These are phyloP conservation scores for Porphyra umbilicalis DNA, from an alignment of 31 red algal species.

Conservation along the genomic window DNA sequence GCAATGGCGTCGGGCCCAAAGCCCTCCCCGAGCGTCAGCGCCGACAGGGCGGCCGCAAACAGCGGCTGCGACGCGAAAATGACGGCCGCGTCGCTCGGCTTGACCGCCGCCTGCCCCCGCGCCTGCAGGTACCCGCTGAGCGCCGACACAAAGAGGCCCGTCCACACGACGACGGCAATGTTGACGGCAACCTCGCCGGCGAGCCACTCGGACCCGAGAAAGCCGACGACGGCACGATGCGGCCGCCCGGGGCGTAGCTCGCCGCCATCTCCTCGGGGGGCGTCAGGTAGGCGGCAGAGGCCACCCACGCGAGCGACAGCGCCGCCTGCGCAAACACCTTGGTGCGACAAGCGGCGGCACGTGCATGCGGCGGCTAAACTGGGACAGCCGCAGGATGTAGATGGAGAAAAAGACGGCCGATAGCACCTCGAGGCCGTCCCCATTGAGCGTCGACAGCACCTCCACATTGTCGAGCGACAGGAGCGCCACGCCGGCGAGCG, in stretches of 20 bases:
- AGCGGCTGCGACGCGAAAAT: slow-evolving; percentile 41
- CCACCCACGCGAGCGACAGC: background rate
- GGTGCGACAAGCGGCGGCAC: slow-evolving; percentile 6
- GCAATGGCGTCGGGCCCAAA: background rate
- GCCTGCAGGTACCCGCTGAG: slow-evolving; percentile 21
- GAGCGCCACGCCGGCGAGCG: slow-evolving; percentile 18
- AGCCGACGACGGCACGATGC: background rate
- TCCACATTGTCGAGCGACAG: slow-evolving; percentile 16
- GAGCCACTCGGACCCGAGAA: background rate
- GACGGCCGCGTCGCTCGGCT: slow-evolving; percentile 21
- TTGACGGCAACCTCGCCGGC: background rate
- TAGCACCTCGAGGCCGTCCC: slow-evolving; percentile 22
- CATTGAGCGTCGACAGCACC: slow-evolving; percentile 7
- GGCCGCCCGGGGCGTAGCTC: background rate
- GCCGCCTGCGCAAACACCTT: slow-evolving; percentile 1
- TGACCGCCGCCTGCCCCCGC: slow-evolving; percentile 14
- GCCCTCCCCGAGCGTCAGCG: slow-evolving; percentile 11
- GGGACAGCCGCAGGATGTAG: slow-evolving; percentile 20
- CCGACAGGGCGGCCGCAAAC: slow-evolving; percentile 27
- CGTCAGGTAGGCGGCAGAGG: background rate
- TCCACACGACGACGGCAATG: slow-evolving; percentile 21
- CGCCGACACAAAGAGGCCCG: slow-evolving; percentile 25
- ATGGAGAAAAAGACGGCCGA: slow-evolving; percentile 27
- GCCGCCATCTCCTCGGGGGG: slow-evolving; percentile 6
- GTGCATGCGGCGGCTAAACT: background rate